Conservation (phyloP, 768 basidiomycete species). For the Tylopilus rubrobrunneus region DNA sequence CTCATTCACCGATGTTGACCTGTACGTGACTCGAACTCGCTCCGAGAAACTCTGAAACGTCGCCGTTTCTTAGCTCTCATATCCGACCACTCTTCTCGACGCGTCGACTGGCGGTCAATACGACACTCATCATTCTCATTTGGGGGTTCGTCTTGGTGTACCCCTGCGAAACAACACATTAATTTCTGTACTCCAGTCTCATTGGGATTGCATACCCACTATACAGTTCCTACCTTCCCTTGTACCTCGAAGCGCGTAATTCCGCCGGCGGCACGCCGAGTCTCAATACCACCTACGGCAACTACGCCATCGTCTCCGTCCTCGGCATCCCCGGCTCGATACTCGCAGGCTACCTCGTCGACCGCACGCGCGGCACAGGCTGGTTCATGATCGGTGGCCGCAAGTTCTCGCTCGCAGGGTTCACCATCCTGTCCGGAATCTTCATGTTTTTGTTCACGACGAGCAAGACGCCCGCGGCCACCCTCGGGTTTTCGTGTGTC, state of each 20-base stretch:
- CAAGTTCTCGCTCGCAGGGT: conserved; percentile 44
- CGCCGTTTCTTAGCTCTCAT: conserved; percentile 34
- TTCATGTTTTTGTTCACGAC: conserved; percentile 53
- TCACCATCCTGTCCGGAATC: conserved; percentile 41
- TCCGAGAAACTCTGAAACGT: background rate
- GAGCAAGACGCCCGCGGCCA: conserved; percentile 35
- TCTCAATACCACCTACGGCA: conserved; percentile 38
- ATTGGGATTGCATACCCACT: conserved; percentile 55
- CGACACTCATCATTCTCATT: conserved; percentile 44
- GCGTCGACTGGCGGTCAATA: conserved; percentile 42
- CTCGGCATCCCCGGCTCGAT: conserved; percentile 47
- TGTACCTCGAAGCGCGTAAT: conserved; percentile 40
- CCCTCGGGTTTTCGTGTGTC: conserved; percentile 46
- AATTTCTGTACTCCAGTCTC: conserved; percentile 24
- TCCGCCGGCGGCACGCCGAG: conserved; percentile 19
- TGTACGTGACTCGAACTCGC: conserved; percentile 28
- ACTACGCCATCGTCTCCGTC: conserved; percentile 47
- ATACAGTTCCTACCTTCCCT: conserved; percentile 48
- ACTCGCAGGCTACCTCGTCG: conserved; percentile 43
- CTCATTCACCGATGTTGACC: conserved; percentile 37
- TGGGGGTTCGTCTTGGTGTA: conserved; percentile 40
- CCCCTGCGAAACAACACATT: background rate
- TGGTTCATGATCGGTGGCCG: conserved; percentile 40
- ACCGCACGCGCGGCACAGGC: conserved; percentile 35
- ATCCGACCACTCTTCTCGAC: conserved; percentile 47